Conservation (phyloP, 805 yeast species). For the Cyberlindnera bimundalis region DNA sequence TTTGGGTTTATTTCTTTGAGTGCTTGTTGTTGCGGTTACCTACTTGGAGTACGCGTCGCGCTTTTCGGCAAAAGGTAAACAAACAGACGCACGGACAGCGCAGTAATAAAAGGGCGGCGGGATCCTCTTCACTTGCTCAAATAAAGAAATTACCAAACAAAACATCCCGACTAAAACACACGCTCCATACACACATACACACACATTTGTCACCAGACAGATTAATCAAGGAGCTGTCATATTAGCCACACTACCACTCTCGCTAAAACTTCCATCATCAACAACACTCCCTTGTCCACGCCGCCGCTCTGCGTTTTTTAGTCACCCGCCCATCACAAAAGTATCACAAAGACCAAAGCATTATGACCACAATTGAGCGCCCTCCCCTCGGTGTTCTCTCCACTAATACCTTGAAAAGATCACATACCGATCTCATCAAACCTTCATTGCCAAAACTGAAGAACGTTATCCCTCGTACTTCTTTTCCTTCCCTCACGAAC, state of each 20-base stretch:
- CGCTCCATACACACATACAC: too few species aligned
- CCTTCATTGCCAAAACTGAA: conserved; percentile 13
- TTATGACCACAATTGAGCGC: conserved; percentile 22
- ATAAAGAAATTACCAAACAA: too few species aligned
- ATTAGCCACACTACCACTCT: too few species aligned
- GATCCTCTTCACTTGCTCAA: background rate
- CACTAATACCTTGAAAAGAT: conserved; percentile 17
- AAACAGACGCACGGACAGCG: conserved; percentile 7
- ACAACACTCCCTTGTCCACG: too few species aligned
- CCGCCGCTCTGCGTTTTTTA: background rate
- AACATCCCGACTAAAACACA: too few species aligned
- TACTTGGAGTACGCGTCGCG: conserved; percentile 7
- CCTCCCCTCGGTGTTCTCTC: conserved; percentile 20
- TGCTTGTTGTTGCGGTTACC: conserved; percentile 10
- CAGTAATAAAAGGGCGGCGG: conserved; percentile 1
- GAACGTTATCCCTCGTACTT: conserved; percentile 5
- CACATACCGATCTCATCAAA: conserved; percentile 13
- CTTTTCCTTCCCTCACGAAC: conserved; percentile 5
- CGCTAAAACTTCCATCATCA: background rate
- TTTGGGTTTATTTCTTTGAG: background rate
- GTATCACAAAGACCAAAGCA: background rate
- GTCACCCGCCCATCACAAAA: conserved; percentile 1
- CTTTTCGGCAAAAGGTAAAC: conserved; percentile 27
- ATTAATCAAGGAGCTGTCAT: too few species aligned
- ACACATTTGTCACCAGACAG: too few species aligned